Evolutionary conservation across 2,329 filamentous ascomycete genomes (phyloP), one percentile per base, ranked within the genome.

Genomic region (Pseudocercospora cruenta): DNA sequence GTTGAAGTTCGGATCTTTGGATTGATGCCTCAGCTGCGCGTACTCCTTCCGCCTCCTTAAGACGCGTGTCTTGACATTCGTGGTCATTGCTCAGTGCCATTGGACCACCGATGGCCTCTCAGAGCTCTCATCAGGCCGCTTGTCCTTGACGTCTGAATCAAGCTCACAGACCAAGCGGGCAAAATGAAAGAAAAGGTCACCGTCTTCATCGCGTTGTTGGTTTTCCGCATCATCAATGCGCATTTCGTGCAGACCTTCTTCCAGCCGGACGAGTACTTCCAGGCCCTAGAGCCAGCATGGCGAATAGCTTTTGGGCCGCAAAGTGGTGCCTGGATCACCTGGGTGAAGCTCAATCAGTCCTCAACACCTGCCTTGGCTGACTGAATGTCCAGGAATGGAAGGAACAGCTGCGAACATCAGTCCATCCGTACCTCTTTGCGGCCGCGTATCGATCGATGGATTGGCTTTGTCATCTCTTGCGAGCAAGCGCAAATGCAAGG

Each of bases 221-320:
- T 87, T 47, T 86, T 96, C 69, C 92, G 95, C 62, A 85, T 94
- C 70, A 78, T 91, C 77, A 97, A 97, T 81, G 89, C 93, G 33
- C 84, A 95, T 72, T 88, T 85, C 68, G 83, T 96, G 64, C 84
- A 87, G 70, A 98, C 95, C 21, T 99, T 97, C 79, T 99, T 99
- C 81, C 95, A 99, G 79, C 95, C 95, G 28, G 95, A 99, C 82
- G 95, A 99, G 80, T 98, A 92, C 82, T 99, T 95, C 76, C 95
- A 99, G 77, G 91, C 93, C 1, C 86, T 98, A 53, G 95, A 99
- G 81, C 94, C 95, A 61, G 95, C 95, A 71, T 98, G 94, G 94
- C 84, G 89, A 73, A 85, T 95, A 63, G 91, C 91, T 2, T 97
- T 97, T 83, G 94, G 94, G 22, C 75, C 82, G 2, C 78, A 84